A percentile compares a stretch with the other conserved stretches of the same genome.
Evolutionary conservation across 2,329 filamentous ascomycete species (phyloP).

Genomic region (Aureobasidium sp.): DNA sequence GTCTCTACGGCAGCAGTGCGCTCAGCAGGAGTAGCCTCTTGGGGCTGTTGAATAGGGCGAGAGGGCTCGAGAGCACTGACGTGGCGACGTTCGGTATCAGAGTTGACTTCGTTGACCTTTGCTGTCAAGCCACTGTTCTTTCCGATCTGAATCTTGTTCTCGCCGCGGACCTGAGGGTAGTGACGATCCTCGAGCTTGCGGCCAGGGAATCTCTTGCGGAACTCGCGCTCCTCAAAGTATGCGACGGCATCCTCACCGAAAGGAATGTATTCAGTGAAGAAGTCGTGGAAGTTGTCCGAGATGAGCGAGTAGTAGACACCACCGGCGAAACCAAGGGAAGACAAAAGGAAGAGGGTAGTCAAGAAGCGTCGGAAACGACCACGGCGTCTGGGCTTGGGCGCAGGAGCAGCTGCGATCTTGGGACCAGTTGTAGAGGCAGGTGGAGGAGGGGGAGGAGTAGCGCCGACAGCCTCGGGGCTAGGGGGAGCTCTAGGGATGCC

Average conservation of each 20-base stretch:
- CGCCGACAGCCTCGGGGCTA: slow-evolving; percentile 18
- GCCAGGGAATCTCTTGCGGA: slow-evolving; percentile 72
- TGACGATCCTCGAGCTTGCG: slow-evolving; percentile 35
- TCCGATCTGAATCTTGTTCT: slow-evolving; percentile 72
- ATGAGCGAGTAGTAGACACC: slow-evolving; percentile 88
- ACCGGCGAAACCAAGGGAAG: slow-evolving; percentile 72
- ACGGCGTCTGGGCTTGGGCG: slow-evolving; percentile 52
- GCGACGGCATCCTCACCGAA: slow-evolving; percentile 91
- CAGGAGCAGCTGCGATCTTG: slow-evolving; percentile 35
- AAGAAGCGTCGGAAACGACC: slow-evolving; percentile 70
- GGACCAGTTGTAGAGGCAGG: slow-evolving; percentile 18
- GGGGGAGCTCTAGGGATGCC: slow-evolving; percentile 22
- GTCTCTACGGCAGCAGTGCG: slow-evolving; percentile 24
- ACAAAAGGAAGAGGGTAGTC: slow-evolving; percentile 67
- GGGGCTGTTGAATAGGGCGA: slow-evolving; percentile 29
- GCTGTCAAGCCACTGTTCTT: slow-evolving; percentile 80
- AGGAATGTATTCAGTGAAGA: slow-evolving; percentile 95
- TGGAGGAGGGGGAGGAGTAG: slow-evolving; percentile 21
- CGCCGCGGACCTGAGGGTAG: slow-evolving; percentile 44
- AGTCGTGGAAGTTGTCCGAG: slow-evolving; percentile 97
- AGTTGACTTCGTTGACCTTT: slow-evolving; percentile 50
- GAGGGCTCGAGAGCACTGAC: slow-evolving; percentile 51
- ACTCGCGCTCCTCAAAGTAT: slow-evolving; percentile 92
- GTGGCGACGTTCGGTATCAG: slow-evolving; percentile 55
- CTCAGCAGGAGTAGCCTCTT: slow-evolving; percentile 18